Base-by-base conservation (phyloP, 331 rosid genomes). In the Telfairia occidentalis region DNA sequence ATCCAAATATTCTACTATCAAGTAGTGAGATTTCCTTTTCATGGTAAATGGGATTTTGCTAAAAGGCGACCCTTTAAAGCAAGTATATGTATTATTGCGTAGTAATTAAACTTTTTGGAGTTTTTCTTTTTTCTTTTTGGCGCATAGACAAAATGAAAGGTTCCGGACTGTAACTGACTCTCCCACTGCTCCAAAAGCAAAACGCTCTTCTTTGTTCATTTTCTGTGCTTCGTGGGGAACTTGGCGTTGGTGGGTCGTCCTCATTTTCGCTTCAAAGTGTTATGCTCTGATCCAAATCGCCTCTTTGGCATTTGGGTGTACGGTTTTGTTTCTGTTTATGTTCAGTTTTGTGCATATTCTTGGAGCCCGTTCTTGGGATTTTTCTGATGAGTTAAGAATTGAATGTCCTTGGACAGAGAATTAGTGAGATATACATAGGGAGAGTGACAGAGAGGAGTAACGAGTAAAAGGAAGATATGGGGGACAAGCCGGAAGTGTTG, bases 401-500 rank as follows among this genome's bases (percentile, higher is more conserved):
- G 73, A 86, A 87, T 83, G 76, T 82, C 74, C 64, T 83, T 86
- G 75, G 55, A 75, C 74, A 77, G 89, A 73, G 79, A 75, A 79
- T 77, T 76, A 63, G 78, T 76, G 78, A 24, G 81, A 38, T 2
- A 26, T 58, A 38, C 3, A 11, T 15, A 42, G 54, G 2, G 67
- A 32, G 67, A 59, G 38, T 28, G 67, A 9, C 40, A 43, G 74
- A 0, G 53, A 46, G 15, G 24, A 16, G 75, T 6, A 45, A 48
- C 2, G 19, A 73, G 65, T 55, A 23, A 7, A 80, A 81, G 54
- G 75, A 69, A 84, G 71, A 77, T 82, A 90, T 85, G 91, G 97
- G 61, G 74, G 96, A 92, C 52, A 92, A 95, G 77, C 78, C 97
- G 42, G 86, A 90, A 84, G 89, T 81, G 7, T 69, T 95, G 83